Evolutionary conservation across 805 yeast genomes (phyloP), one percentile per base, ranked within the genome.

Genomic region (Hemisphaericaspora nanyangensis): DNA sequence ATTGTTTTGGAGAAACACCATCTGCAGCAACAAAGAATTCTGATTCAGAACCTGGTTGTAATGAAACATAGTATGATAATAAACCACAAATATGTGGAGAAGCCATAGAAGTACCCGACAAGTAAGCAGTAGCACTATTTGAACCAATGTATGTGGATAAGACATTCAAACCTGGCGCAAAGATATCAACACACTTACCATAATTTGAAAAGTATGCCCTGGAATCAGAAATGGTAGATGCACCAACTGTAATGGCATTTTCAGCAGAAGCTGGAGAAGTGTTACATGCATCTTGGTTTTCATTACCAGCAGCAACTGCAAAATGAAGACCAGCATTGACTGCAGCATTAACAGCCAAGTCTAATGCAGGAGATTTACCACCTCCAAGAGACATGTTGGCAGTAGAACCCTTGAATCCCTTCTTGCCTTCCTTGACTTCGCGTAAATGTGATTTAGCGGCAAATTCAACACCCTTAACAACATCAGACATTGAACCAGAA

Each of bases 71-170:
- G 74, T 91, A 91, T 7, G 96, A 77, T 56, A 89, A 79, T 61
- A 91, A 74, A 52, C 99, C 99, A 44, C 89, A 82, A 51, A 90
- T 90, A 58, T 89, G 96, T 33, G 99, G 98, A 28, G 97, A 85
- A 17, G 98, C 96, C 99, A 91, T 91, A 12, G 98, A 91, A 8
- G 97, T 91, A 66, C 99, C 99, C 28, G 95, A 85, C 60, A 85
- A 72, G 17, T 86, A 78, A 32, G 35, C 35, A 24, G 35, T 33
- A 22, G 35, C 85, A 38, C 77, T 64, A 37, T 75, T 72, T 4
- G 88, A 80, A 31, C 95, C 93, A 60, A 82, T 85, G 60, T 84
- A 85, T 28, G 91, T 84, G 31, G 96, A 87, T 50, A 83, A 72
- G 45, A 91, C 79, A 60, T 87, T 83, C 55, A 88, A 82, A 56